A percentile compares a stretch with the other conserved stretches of the same genome.
phyloP scores from a whole-genome alignment of 768 basidiomycete species.

The Auriscalpium microsporum region DNA sequence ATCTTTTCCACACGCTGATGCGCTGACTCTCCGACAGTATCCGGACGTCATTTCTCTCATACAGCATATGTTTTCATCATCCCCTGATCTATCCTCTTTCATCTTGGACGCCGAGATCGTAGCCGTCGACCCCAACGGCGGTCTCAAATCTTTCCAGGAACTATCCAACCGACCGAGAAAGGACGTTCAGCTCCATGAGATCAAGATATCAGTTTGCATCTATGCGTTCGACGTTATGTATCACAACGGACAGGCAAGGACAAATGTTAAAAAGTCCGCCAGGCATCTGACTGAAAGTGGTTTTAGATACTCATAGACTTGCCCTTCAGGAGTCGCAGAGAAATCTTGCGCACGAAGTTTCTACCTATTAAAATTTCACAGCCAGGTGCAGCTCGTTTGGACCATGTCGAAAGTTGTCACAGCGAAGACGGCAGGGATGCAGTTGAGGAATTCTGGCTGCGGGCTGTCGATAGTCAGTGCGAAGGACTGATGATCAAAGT shows the following conservation, averaged over 20 bases:
- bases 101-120: constrained; percentile 86
- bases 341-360: constrained; percentile 56
- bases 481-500: constrained; percentile 96
- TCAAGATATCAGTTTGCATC: constrained; percentile 74
- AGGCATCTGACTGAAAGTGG: constrained; percentile 6
- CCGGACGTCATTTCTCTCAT: constrained; percentile 68
- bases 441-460: constrained; percentile 69
- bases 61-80: constrained; percentile 36
- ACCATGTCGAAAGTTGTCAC: constrained; percentile 66
- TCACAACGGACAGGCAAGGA: constrained; percentile 64
- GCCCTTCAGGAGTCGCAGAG: constrained; percentile 64
- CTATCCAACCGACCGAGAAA: constrained; percentile 80
- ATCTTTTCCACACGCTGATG: background rate
- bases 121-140: constrained; percentile 65
- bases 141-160: constrained; percentile 76
- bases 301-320: constrained; percentile 55
- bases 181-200: constrained; percentile 64
- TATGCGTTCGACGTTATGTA: constrained; percentile 89
- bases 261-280: constrained; percentile 1
- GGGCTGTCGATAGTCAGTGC: constrained; percentile 65
- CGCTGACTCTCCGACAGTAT: constrained; percentile 41
- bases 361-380: constrained; percentile 40
- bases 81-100: constrained; percentile 45
- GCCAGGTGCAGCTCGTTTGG: constrained; percentile 47
- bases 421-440: constrained; percentile 52